Evolutionary conservation across 805 yeast genomes (phyloP).

Genomic region (Candida morakotiae): DNA sequence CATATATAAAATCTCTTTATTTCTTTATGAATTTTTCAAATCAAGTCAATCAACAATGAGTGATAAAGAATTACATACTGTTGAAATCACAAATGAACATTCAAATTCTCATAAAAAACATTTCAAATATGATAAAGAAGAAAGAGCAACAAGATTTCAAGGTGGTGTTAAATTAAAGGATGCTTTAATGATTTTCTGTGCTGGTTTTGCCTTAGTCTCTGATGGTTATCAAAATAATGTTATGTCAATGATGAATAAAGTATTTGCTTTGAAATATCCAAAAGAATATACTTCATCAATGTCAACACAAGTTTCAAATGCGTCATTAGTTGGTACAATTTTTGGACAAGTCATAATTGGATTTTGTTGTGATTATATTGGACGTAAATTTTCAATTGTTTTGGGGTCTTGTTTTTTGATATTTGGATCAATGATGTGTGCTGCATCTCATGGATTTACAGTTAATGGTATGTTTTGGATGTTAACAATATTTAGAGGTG

Average conservation of each 20-base stretch:
- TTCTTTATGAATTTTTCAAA: no score
- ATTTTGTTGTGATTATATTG: constrained; percentile 58
- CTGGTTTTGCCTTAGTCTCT: constrained; percentile 72
- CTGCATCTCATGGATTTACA: constrained; percentile 63
- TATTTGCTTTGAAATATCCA: constrained; percentile 48
- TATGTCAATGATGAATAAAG: constrained; percentile 64
- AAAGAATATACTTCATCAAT: constrained; percentile 39
- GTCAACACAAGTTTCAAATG: constrained; percentile 65
- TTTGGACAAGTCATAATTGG: constrained; percentile 70
- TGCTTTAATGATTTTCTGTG: constrained; percentile 48
- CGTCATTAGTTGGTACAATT: constrained; percentile 65
- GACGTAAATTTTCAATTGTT: constrained; percentile 69
- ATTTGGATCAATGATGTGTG: constrained; percentile 60
- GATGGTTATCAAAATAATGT: constrained; percentile 77
- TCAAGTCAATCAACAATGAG: neutral
- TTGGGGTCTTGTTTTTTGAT: constrained; percentile 59
- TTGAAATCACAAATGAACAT: constrained; percentile 1
- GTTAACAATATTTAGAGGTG: constrained; percentile 70
- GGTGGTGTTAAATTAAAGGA: constrained; percentile 24
- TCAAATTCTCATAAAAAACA: constrained; percentile 8
- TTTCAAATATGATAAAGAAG: constrained; percentile 30
- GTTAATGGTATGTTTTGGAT: constrained; percentile 71
- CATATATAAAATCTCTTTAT: neutral
- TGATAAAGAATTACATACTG: neutral
- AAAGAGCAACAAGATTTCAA: constrained; percentile 24